Conservation (phyloP, 495 filamentous ascomycete species). For the Penicillium atrosanguineum region DNA sequence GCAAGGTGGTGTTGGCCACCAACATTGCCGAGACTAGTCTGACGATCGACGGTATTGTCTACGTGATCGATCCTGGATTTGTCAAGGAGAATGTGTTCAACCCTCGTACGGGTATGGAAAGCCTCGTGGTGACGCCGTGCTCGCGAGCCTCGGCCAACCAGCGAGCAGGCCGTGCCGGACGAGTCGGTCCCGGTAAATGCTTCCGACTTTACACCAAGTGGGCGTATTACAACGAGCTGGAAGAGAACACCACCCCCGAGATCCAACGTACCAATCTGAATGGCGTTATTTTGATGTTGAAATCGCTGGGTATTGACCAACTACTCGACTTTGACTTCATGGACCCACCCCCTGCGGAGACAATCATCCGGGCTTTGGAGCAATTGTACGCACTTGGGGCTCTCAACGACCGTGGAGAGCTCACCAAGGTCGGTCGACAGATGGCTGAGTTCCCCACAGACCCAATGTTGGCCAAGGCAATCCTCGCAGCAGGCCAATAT, state of each 20-base stretch:
- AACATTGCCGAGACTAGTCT: constrained; percentile 90
- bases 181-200: constrained; percentile 90
- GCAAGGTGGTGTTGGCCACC: constrained; percentile 85
- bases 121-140: constrained; percentile 84
- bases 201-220: constrained; percentile 95
- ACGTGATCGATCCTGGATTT: constrained; percentile 88
- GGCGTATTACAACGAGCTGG: constrained; percentile 91
- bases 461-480: constrained; percentile 86
- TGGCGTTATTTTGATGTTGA: constrained; percentile 79
- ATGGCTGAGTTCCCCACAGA: constrained; percentile 98
- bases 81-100: constrained; percentile 97
- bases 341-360: constrained; percentile 89
- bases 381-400: constrained; percentile 90
- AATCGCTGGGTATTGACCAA: constrained; percentile 90
- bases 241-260: constrained; percentile 89
- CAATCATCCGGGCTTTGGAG: constrained; percentile 85
- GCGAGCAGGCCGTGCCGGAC: constrained; percentile 85
- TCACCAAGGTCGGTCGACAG: constrained; percentile 89
- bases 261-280: constrained; percentile 91
- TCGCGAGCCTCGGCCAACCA: constrained; percentile 95
- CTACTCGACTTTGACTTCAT: constrained; percentile 95
- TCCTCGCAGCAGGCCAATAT: constrained; percentile 84
- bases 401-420: constrained; percentile 81
- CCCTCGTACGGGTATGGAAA: constrained; percentile 87
- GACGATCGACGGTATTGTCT: constrained; percentile 88